Evolutionary conservation across 2,329 filamentous ascomycete species (phyloP), one percentile per base, ranked within the genome.

Genomic region (Neofusicoccum sp.): DNA sequence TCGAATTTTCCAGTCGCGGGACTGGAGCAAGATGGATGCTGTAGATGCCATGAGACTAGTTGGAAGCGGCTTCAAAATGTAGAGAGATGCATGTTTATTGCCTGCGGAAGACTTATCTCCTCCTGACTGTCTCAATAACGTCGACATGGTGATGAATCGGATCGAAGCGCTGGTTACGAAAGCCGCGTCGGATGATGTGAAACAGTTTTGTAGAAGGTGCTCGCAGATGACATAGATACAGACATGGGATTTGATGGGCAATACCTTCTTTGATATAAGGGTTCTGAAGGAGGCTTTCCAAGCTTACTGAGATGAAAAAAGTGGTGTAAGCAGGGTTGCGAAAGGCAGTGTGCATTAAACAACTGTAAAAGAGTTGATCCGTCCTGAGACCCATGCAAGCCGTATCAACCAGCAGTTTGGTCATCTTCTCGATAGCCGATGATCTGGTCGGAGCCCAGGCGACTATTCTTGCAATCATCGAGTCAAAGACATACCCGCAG

Each of bases 401-500:
- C 48, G 61, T 60, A 12, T 58, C 56, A 2, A 58, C 57, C 33
- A 63, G 44, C 28, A 59, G 33, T 11, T 40, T 45, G n/a, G 51
- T 62, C 71, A 86, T 76, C 3, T 73, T 75, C 40, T 75, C 67
- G 16, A 82, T 77, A 2, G 82, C 75, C n/a, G 77, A 69, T 0
- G 74, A 64, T 47, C 77, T 72, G 3, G 70, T 75, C 5, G 71
- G 63, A 0, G 74, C 75, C 63, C 85, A 82, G 24, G 79, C 79
- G 78, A 88, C 86, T 11, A 85, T 74, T 69, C 86, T 86, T 3
- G 81, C 83, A 57, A 86, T 74, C 6, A 86, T 68, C 0, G 84
- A 82, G 67, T 84, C 83, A 58, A 86, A 87, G 33, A 34, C 33
- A 34, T 34, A n/a, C n/a, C n/a, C n/a, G n/a, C n/a, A n/a, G n/a